A percentile compares a stretch with the other conserved stretches of the same genome.
Evolutionary conservation across 225 moss, liverwort and hornwort species (phyloP).

Genomic region (Sphagnum contortum): DNA sequence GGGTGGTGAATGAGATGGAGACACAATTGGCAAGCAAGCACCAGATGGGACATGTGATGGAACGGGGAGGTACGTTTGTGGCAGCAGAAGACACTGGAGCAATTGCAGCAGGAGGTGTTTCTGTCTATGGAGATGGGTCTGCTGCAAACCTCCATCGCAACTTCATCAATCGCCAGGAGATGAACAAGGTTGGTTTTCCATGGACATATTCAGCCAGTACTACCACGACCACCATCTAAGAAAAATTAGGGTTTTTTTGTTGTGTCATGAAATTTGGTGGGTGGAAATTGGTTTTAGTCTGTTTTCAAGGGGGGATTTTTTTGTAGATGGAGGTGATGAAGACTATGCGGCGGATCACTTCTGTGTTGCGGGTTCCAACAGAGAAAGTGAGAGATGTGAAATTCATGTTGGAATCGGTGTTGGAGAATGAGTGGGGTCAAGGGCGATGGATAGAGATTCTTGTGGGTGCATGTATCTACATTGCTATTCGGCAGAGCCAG

Average conservation of each 20-base stretch:
- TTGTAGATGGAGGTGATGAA: conserved; percentile 61
- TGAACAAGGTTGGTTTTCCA: conserved; percentile 20
- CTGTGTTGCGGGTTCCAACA: conserved; percentile 61
- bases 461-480: conserved; percentile 85
- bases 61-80: conserved; percentile 66
- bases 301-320: conserved; percentile 7
- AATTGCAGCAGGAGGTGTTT: conserved; percentile 44
- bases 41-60: conserved; percentile 66
- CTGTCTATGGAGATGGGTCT: conserved; percentile 3
- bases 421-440: conserved; percentile 83
- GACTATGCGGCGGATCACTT: conserved; percentile 65
- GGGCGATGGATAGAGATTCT: conserved; percentile 90
- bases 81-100: conserved; percentile 44
- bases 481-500: conserved; percentile 74
- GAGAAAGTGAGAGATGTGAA: conserved; percentile 71
- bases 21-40: conserved; percentile 55
- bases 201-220: background rate
- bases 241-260: background rate
- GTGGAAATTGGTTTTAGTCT: background rate
- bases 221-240: background rate
- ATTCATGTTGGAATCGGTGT: conserved; percentile 60
- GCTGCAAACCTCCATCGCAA: conserved; percentile 1
- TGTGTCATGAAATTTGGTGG: too few relatives aligned
- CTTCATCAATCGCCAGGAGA: conserved; percentile 21
- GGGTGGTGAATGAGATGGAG: conserved; percentile 61